Base-by-base conservation (phyloP, 306 rosid species). In the Medicago ruthenica region DNA sequence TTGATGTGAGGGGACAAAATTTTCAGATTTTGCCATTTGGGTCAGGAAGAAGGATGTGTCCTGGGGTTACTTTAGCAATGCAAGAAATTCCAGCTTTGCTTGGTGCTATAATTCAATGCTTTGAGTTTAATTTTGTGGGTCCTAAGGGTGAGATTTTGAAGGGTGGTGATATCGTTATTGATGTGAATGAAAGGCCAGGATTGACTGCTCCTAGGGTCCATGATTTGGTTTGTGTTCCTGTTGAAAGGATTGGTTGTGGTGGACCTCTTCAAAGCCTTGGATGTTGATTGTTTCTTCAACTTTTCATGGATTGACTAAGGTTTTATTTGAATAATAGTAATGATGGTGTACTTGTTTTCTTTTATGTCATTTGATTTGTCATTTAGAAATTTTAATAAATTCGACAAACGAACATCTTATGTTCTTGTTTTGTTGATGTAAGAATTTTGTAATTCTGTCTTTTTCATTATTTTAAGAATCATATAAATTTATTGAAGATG, bases 41-140 rank as follows among this genome's bases (percentile, higher is more conserved):
- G 4, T 72, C 80, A 0, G 95, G 92, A 1, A 87, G 89, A 62
- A 84, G 95, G 65, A 80, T 76, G n/a, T 89, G 92, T 66, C 89
- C 90, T 0, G 87, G 88, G 0, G 15, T 86, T 1, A 79, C 69
- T 2, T 76, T 87, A 50, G 83, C 85, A 6, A 81, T 45, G 77
- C 82, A 24, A 42, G 83, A 77, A 47, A 11, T 83, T 64, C 84
- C 89, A 0, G 69, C 83, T 1, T 20, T 87, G 2, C 71, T 84
- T 15, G 85, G 89, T 1, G 68, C 83, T 13, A 11, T 88, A 61
- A 76, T 87, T 45, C 90, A 90, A 0, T 83, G 87, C 61, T 87
- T 90, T 45, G 89, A 88, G 36, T 42, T 80, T 61, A 81, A 79
- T 73, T 75, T 79, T 3, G 51, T 8, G 3, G 84, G 59, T 1